Base-by-base conservation (phyloP, 352 stramenopile species). In the Phytophthora cactorum region DNA sequence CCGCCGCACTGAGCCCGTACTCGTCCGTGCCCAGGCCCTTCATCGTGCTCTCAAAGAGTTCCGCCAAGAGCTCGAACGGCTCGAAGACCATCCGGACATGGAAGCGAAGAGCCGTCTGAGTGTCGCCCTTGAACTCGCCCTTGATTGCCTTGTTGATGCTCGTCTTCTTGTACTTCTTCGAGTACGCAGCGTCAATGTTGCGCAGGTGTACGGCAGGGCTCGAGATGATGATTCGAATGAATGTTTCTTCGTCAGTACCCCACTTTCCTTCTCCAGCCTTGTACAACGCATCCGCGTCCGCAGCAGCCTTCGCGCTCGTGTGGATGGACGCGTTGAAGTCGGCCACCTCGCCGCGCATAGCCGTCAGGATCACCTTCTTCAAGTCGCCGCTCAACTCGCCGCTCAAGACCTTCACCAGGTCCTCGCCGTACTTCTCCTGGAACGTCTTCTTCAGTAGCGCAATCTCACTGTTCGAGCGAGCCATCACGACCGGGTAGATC, bases 221-320 rank as follows among this genome's bases (percentile, higher is more conserved):
- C 28, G 54, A 74, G 15, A 81, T 52, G 12, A 80, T 6, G 15
- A 84, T 70, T 31, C 75, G 76, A 55, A 86, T 84, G 57, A 91
- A 88, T 14, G 70, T 63, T 8, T 75, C 67, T 58, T 88, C 79
- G 43, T 91, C 78, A 22, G 82, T 93, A 17, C 85, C 85, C 31
- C 79, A 78, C 39, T 74, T 77, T 44, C 82, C 82, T 75, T 93
- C 75, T 60, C 82, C 82, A 25, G 82, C 84, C 46, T 87, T 84
- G 77, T 91, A 93, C 8, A 93, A 52, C 1, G 31, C 74, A 29
- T 82, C 80, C 0, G 85, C 85, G 32, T 91, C 74, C 6, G 73
- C 69, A n/a, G n/a, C n/a, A n/a, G n/a, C n/a, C n/a, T n/a, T n/a
- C n/a, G n/a, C n/a, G n/a, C n/a, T n/a, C n/a, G n/a, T n/a, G n/a